Conservation (phyloP, 345 rosid species). For the Brassica juncea region DNA sequence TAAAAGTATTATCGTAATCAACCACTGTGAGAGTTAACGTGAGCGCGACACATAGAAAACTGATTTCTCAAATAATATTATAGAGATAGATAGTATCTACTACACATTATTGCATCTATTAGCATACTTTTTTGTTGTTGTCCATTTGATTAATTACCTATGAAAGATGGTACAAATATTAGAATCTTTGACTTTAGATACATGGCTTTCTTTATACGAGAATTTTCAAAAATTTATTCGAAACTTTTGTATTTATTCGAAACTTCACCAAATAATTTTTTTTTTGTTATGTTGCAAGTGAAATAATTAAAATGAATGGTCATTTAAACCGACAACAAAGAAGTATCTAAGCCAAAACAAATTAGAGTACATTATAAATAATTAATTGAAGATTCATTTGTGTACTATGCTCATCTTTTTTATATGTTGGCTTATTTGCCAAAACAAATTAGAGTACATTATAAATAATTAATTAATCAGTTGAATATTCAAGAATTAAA, state of each 20-base stretch:
- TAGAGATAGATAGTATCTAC: neutral
- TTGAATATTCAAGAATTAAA: too few relatives aligned
- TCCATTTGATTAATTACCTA: neutral
- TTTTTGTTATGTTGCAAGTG: neutral
- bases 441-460: too few relatives aligned
- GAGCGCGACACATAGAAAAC: too few relatives aligned
- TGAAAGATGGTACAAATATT: neutral
- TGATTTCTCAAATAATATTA: too few relatives aligned
- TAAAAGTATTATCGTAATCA: too few relatives aligned
- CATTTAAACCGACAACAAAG: neutral
- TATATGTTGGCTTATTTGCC: too few relatives aligned
- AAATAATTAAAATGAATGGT: neutral
- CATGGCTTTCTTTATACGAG: neutral
- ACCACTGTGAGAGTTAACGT: too few relatives aligned
- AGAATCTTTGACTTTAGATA: neutral
- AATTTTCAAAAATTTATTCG: neutral
- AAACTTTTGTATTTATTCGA: neutral
- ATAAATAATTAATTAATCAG: too few relatives aligned
- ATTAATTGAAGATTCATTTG: too few relatives aligned
- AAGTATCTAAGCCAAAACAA: neutral
- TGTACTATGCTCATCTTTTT: too few relatives aligned
- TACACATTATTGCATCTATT: neutral
- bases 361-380: too few relatives aligned
- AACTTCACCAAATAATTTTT: too few relatives aligned
- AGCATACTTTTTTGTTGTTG: neutral